Base-by-base conservation (phyloP, 2,329 filamentous ascomycete species). In the Drechslerella coelobrocha region DNA sequence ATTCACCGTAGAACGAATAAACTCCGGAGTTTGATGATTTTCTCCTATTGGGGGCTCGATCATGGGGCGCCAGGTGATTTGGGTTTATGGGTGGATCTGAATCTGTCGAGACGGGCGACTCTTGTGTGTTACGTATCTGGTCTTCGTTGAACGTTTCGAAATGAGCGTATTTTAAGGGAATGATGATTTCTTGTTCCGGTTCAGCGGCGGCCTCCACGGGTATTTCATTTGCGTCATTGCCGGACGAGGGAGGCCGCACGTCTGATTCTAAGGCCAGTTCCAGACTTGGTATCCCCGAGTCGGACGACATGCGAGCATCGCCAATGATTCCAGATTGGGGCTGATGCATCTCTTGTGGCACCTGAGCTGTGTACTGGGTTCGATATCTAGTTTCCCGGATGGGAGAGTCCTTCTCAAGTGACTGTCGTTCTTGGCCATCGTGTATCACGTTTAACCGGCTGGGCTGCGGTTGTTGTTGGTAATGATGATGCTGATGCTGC, bases 101-200 rank as follows among this genome's bases (percentile, higher is more conserved):
- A 8, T 80, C 81, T 21, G 84, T 81, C 8, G 84, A 86, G 74
- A 84, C 84, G 31, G 82, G 80, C 8, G 85, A 87, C 27, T 78
- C 79, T 6, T 72, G 66, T 51, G 66, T 63, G 37, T 54, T 63
- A 50, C 66, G 66, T 31, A 71, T 48, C 39, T 71, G 66, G 17
- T 71, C 66, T 45, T 71, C 66, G 37, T 71, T 63, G 66, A 59
- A 63, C 23, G 59, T 59, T 29, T 62, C 59, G 29, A 71, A 63
- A 24, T 71, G 66, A 19, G 66, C 66, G 54, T 71, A 71, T 51
- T 62, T 71, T 24, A 71, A 52, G 10, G 66, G 66, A 39, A 62
- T 48, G 45, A 71, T 71, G 26, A 56, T 52, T 41, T 55, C 50
- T 45, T 59, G 53, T 50, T 71, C 66, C 10, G 39, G 23, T 8